Base-by-base conservation (phyloP, 805 yeast species). In the Candida orba region DNA sequence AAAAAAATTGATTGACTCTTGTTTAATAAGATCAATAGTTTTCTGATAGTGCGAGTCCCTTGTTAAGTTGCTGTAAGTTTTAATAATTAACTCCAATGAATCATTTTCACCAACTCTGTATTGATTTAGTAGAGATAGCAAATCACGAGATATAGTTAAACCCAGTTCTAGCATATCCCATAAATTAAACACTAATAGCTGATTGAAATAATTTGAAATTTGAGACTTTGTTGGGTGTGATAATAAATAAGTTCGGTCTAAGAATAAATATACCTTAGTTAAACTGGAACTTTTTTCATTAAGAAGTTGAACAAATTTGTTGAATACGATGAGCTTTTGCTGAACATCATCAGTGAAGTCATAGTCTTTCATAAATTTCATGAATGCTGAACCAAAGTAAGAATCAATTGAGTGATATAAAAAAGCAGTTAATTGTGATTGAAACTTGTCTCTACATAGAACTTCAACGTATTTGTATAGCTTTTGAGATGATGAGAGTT, bases 391-490 rank as follows among this genome's bases (percentile, higher is more conserved):
- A 8, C 34, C 35, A 3, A 43, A 34, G 9, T 42, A 41, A 2
- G 3, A 22, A 18, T 39, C 36, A 4, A 53, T 43, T 9, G 46
- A 43, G 3, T 27, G 33, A 25, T 42, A 54, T 4, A 56, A 39
- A 14, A 34, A 34, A 6, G 37, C 31, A 0, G 59, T 18, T n/a
- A 57, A 34, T 9, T 20, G n/a, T 2, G 57, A 46, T 18, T 53
- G 58, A 14, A 49, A 45, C 35, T 39, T 54, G 27, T 53, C 57
- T 13, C 59, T 43, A 15, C 55, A 51, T 1, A 57, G 32, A 34
- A 57, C 51, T 48, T 57, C 60, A 4, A 56, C 60, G 36, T 41
- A 48, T 38, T 48, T 53, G 49, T 56, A 57, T 5, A 57, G 44
- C 31, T 51, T 36, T n/a, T 44, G 40, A 10, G 35, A 18, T 17